Evolutionary conservation across 192 early-diverging fungal genomes (phyloP), one percentile per base, ranked within the genome.

Genomic region (Gorgonomyces haynaldii): DNA sequence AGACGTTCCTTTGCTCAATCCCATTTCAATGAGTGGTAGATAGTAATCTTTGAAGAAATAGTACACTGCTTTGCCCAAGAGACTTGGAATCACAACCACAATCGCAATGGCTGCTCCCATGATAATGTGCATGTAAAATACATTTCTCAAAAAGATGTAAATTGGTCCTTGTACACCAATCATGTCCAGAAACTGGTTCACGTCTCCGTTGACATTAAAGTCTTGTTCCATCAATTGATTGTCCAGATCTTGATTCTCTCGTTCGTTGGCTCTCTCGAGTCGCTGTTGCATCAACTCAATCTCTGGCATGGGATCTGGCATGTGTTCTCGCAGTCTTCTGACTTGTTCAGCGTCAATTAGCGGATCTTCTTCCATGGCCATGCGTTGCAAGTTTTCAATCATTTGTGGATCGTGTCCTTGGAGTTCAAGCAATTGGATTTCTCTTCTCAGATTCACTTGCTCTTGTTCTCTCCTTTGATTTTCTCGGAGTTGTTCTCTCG

Each of bases 111-210:
- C 80, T 37, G 81, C 62, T 21, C 72, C 54, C 23, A 92, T 77
- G 47, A 94, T 57, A 8, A 86, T 53, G 4, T 83, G 42, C 30
- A 91, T 86, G 17, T 92, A 69, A 5, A 82, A 68, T 37, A 86
- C 85, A 57, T 90, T 87, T 53, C 91, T 86, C 7, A 83, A 35
- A 0, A 94, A 55, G 44, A 83, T 70, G 56, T 78, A 68, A n/a
- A 83, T 48, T 10, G 90, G 84, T 0, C 94, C 94, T 4, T 83
- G 72, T 57, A 98, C 75, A 6, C 94, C 94, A 40, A 96, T 70
- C n/a, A 88, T 79, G 39, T 93, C 92, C 25, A 94, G 37, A 35
- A 76, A 76, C n/a, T 60, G 67, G 44, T 66, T 63, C 16, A 75
- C 47, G 45, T 75, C 69, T 5, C 17, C 17, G 8, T 25, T 26